Evolutionary conservation across 2,329 filamentous ascomycete genomes (phyloP).

Genomic region (Trichoderma arundinaceum): DNA sequence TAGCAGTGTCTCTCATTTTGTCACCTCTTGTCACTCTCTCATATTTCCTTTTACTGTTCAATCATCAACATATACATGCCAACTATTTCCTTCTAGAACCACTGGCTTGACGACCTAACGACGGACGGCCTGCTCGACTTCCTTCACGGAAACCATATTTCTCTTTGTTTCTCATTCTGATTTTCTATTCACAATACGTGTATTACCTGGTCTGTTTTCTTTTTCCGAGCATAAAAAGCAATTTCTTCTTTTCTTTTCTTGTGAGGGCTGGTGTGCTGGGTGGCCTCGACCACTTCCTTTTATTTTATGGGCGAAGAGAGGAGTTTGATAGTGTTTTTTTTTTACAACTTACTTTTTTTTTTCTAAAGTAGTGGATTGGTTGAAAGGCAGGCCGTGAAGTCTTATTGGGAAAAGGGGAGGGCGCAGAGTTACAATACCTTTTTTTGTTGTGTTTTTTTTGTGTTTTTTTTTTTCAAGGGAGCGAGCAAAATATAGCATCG

Average conservation of each 20-base stretch:
- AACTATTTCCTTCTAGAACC: conserved; percentile 16
- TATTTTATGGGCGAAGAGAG: conserved; percentile 30
- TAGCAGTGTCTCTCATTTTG: conserved; percentile 33
- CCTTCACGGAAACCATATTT: conserved; percentile 16
- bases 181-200: conserved; percentile 10
- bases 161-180: conserved; percentile 23
- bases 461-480: background rate
- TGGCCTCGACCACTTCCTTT: conserved; percentile 17
- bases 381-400: conserved; percentile 27
- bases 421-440: conserved; percentile 14
- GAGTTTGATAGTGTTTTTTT: conserved; percentile 22
- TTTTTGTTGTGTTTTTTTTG: background rate
- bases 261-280: conserved; percentile 8
- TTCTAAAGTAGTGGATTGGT: conserved; percentile 17
- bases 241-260: conserved; percentile 28
- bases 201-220: conserved; percentile 27
- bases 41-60: conserved; percentile 11
- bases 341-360: background rate
- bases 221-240: conserved; percentile 24
- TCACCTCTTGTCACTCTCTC: conserved; percentile 35
- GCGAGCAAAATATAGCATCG: conserved; percentile 22
- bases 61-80: conserved; percentile 10
- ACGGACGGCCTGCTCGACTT: conserved; percentile 27
- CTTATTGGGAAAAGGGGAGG: conserved; percentile 21
- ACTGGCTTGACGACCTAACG: conserved; percentile 31